Evolutionary conservation across 108 stramenopile species (phyloP).

Genomic region (Pseudonitzschia pungens): DNA sequence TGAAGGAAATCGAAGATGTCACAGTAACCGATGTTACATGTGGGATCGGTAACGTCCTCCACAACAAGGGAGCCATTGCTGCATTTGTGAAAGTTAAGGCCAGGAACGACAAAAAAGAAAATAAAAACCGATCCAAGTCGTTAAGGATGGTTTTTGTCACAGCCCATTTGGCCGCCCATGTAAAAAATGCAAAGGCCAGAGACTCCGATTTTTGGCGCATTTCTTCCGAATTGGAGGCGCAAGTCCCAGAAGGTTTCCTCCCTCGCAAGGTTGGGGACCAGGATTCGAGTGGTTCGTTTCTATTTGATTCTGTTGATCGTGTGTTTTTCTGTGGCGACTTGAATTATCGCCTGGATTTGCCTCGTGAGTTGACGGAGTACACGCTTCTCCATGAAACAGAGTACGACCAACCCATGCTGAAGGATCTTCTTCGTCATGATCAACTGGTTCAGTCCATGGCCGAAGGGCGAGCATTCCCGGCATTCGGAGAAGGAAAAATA

Average conservation of each 20-base stretch:
- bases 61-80: slow-evolving; percentile 90
- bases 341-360: slow-evolving; percentile 82
- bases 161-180: slow-evolving; percentile 87
- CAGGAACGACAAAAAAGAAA: slow-evolving; percentile 12
- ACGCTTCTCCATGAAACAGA: slow-evolving; percentile 28
- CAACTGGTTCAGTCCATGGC: slow-evolving; percentile 67
- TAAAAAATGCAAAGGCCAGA: slow-evolving; percentile 80
- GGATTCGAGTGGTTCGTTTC: slow-evolving; percentile 13
- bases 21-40: slow-evolving; percentile 84
- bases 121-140: slow-evolving; percentile 37
- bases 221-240: slow-evolving; percentile 73
- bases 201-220: slow-evolving; percentile 88
- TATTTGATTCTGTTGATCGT: slow-evolving; percentile 74
- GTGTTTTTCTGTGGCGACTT: slow-evolving; percentile 86
- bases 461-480: slow-evolving; percentile 66
- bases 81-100: slow-evolving; percentile 70
- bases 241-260: slow-evolving; percentile 74
- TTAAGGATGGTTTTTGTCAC: slow-evolving; percentile 76
- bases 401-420: neutral
- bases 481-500: slow-evolving; percentile 76
- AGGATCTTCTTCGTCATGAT: slow-evolving; percentile 65
- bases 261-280: slow-evolving; percentile 11
- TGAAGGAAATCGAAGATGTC: slow-evolving; percentile 70
- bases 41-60: slow-evolving; percentile 89
- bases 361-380: slow-evolving; percentile 68